Conservation (phyloP, 352 stramenopile genomes). For the Hyaloperonospora brassicae region DNA sequence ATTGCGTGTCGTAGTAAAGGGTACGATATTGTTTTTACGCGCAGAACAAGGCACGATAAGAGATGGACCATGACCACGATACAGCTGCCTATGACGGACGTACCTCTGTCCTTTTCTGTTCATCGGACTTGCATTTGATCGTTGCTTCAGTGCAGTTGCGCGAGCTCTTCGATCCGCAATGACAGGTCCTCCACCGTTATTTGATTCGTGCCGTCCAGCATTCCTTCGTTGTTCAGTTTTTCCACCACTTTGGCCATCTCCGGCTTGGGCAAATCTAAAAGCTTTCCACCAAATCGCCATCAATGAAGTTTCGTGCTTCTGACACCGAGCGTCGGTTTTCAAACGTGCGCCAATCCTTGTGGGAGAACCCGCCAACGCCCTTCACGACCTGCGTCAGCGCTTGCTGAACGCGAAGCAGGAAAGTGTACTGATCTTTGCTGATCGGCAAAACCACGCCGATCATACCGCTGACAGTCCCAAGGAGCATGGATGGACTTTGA, state of each 20-base stretch:
- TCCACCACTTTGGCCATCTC: conserved; percentile 89
- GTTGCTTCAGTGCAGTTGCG: conserved; percentile 49
- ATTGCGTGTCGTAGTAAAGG: no score
- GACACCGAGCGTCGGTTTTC: conserved; percentile 79
- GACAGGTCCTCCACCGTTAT: conserved; percentile 64
- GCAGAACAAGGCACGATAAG: no score
- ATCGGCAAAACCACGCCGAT: conserved; percentile 91
- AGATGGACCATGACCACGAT: no score
- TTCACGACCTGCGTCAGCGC: conserved; percentile 85
- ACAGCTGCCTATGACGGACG: no score
- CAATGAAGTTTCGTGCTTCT: conserved; percentile 90
- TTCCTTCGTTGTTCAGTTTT: conserved; percentile 85
- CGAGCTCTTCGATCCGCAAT: conserved; percentile 66
- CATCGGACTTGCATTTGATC: no score
- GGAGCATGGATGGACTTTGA: conserved; percentile 73
- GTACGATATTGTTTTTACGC: no score
- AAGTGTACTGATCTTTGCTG: conserved; percentile 87
- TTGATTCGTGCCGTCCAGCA: conserved; percentile 51
- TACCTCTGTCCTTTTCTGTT: no score
- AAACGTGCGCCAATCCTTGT: conserved; percentile 91
- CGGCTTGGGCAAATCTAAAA: conserved; percentile 90
- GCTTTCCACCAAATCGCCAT: conserved; percentile 92
- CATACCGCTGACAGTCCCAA: conserved; percentile 94
- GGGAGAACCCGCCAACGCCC: conserved; percentile 88
- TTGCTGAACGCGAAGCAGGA: conserved; percentile 86